phyloP scores from a whole-genome alignment of 2,329 filamentous ascomycete genomes.

The Xylaria polymorpha region DNA sequence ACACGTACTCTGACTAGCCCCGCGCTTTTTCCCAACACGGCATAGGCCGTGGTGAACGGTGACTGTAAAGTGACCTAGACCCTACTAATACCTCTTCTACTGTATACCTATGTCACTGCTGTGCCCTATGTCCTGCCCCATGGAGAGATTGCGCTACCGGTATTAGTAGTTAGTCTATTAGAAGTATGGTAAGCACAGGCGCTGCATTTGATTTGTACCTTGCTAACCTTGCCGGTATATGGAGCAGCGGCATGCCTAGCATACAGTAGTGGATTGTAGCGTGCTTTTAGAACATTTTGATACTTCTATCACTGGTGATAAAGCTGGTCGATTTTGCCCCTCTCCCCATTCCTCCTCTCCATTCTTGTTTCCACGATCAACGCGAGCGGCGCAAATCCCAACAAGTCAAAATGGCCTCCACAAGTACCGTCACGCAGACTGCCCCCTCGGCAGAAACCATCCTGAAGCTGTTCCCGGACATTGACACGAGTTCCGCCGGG shows the following conservation, averaged over 20 bases:
- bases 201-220: background rate
- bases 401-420: constrained; percentile 44
- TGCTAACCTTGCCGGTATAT: background rate
- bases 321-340: constrained; percentile 31
- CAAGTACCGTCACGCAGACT: constrained; percentile 60
- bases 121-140: too few species aligned
- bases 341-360: constrained; percentile 20
- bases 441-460: constrained; percentile 85
- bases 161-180: background rate
- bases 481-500: constrained; percentile 76
- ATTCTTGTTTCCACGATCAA: constrained; percentile 25
- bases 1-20: background rate
- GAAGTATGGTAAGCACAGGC: constrained; percentile 3
- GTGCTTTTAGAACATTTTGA: constrained; percentile 1
- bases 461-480: constrained; percentile 87
- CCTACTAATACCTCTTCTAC: too few species aligned
- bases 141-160: background rate
- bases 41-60: background rate
- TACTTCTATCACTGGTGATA: constrained; percentile 19
- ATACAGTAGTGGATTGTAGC: background rate
- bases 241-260: background rate
- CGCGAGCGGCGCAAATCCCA: constrained; percentile 19
- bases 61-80: constrained; percentile 19
- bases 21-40: constrained; percentile 13
- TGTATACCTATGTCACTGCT: background rate